A percentile compares a stretch with the other conserved stretches of the same genome.
Evolutionary conservation across 768 basidiomycete species (phyloP).

Genomic region (Dentipellis sp.): DNA sequence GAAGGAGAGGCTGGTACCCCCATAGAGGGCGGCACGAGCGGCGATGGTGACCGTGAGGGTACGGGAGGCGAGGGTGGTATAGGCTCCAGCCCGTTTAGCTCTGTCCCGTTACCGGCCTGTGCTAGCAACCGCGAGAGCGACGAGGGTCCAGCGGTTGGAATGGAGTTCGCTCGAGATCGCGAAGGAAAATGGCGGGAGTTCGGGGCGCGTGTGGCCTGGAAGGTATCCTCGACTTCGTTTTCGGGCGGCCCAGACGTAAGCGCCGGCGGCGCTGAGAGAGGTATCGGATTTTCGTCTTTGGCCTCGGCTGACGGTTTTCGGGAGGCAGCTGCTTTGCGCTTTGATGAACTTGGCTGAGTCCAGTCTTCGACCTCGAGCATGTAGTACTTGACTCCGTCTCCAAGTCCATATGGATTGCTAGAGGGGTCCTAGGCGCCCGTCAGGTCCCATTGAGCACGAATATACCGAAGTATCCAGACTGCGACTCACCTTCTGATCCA

Average conservation of each 20-base stretch:
- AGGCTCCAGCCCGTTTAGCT: conserved; percentile 15
- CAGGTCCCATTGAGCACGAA: conserved; percentile 3
- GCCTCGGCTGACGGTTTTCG: conserved; percentile 40
- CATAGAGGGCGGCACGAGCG: conserved; percentile 1
- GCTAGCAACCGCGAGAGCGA: conserved; percentile 74
- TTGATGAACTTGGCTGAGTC: conserved; percentile 65
- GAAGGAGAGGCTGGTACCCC: background rate
- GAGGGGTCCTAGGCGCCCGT: conserved; percentile 49
- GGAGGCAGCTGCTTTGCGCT: conserved; percentile 39
- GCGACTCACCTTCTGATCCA: conserved; percentile 59
- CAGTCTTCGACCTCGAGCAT: conserved; percentile 92
- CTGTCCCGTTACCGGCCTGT: conserved; percentile 47
- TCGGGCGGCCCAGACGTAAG: conserved; percentile 27
- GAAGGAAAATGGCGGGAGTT: conserved; percentile 59
- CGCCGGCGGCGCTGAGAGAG: conserved; percentile 41
- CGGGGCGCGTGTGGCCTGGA: conserved; percentile 54
- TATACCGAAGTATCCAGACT: background rate
- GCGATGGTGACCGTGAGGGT: conserved; percentile 23
- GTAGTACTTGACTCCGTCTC: conserved; percentile 86
- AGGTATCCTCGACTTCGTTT: conserved; percentile 66
- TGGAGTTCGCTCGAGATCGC: conserved; percentile 56
- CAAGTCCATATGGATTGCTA: conserved; percentile 84
- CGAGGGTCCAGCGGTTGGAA: conserved; percentile 64
- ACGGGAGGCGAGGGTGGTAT: conserved; percentile 9
- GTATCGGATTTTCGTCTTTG: conserved; percentile 29